Conservation (phyloP, 306 rosid genomes). For the Sophora flavescens region DNA sequence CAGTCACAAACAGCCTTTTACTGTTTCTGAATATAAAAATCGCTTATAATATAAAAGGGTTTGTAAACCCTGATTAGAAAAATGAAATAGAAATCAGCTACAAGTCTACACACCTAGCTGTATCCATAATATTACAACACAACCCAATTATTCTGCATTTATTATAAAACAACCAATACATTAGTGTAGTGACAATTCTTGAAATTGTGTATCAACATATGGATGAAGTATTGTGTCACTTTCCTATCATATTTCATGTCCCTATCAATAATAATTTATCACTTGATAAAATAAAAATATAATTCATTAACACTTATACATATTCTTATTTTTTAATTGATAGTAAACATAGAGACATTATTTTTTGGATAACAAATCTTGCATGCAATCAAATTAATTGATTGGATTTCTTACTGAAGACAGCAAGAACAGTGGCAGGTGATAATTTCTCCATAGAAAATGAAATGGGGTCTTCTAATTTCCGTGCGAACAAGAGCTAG, state of each 20-base stretch:
- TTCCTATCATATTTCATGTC: too few species aligned
- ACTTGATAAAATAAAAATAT: too few species aligned
- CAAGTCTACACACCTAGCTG: not conserved
- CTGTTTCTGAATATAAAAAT: conserved; percentile 48
- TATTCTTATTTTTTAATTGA: too few species aligned
- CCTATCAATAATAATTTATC: too few species aligned
- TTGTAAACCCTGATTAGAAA: not conserved
- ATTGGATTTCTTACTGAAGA: conserved; percentile 44
- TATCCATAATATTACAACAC: not conserved
- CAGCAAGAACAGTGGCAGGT: conserved; percentile 27
- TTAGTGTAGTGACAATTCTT: too few species aligned
- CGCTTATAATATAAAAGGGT: not conserved
- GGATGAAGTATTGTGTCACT: too few species aligned
- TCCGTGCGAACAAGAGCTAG: conserved; percentile 48
- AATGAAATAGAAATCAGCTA: conserved; percentile 28
- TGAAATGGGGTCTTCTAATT: conserved; percentile 37
- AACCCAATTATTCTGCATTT: conserved; percentile 37
- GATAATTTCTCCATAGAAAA: conserved; percentile 44
- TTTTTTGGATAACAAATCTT: too few species aligned
- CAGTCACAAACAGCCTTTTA: conserved; percentile 92
- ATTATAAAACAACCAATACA: not conserved
- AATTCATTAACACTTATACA: too few species aligned
- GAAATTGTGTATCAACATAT: not conserved
- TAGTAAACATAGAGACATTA: too few species aligned
- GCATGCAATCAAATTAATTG: conserved; percentile 35